Conservation (phyloP, 805 yeast species). For the Metschnikowia bowlesiae region DNA sequence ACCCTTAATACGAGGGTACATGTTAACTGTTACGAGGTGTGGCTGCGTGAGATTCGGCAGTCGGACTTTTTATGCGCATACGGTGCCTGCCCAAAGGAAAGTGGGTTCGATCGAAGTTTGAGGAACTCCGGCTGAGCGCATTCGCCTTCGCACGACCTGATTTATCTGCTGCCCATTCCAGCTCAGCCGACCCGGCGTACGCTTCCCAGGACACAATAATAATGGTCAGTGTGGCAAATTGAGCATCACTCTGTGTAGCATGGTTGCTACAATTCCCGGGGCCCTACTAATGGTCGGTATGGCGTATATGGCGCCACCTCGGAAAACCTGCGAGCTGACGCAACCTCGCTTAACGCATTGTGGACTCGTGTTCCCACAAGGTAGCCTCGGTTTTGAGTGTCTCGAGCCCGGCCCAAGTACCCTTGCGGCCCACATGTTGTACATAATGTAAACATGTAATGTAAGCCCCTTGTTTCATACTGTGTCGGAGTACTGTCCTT, state of each 20-base stretch:
- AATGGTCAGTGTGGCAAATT: too few relatives aligned
- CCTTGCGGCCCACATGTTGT: not conserved
- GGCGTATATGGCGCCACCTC: not conserved
- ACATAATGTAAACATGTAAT: too few relatives aligned
- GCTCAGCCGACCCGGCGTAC: not conserved
- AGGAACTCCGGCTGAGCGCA: conserved; percentile 2
- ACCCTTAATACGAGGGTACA: not conserved
- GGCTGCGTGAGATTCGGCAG: conserved; percentile 9
- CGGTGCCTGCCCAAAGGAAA: conserved; percentile 3
- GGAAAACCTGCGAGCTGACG: not conserved
- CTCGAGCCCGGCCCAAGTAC: not conserved
- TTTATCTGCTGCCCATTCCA: not conserved
- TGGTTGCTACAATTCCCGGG: too few relatives aligned
- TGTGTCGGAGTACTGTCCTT: not conserved
- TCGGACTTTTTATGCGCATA: conserved; percentile 18
- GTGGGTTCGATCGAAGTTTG: conserved; percentile 4
- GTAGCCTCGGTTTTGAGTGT: not conserved
- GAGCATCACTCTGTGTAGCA: too few relatives aligned
- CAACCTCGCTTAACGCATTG: not conserved
- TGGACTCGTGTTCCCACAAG: not conserved
- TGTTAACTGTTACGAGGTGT: not conserved
- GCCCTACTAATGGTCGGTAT: not conserved
- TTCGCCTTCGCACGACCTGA: not conserved
- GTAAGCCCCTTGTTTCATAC: not conserved
- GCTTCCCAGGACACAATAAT: not conserved